Evolutionary conservation across 2,329 filamentous ascomycete genomes (phyloP).

Genomic region (Trichoderma guizhouense): DNA sequence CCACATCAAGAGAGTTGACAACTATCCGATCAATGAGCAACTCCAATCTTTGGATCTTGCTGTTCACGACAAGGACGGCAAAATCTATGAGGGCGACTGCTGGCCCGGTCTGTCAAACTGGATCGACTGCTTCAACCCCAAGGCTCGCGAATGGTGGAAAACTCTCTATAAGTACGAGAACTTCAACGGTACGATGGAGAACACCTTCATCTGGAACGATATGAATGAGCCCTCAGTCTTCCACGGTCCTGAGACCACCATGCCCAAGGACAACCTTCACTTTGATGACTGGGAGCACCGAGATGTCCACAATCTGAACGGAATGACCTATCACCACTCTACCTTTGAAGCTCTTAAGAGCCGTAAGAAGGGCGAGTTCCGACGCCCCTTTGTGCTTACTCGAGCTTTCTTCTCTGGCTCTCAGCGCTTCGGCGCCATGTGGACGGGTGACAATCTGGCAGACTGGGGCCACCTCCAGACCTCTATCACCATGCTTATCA

Average conservation of each 20-base stretch:
- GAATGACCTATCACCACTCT: constrained; percentile 91
- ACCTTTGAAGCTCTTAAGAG: constrained; percentile 81
- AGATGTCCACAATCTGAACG: constrained; percentile 93
- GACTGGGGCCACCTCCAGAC: constrained; percentile 88
- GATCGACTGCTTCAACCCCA: constrained; percentile 95
- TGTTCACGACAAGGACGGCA: constrained; percentile 84
- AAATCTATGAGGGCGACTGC: constrained; percentile 94
- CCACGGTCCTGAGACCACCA: constrained; percentile 95
- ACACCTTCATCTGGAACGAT: constrained; percentile 97
- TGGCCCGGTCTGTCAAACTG: constrained; percentile 97
- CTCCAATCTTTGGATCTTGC: constrained; percentile 80
- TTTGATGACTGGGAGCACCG: constrained; percentile 91
- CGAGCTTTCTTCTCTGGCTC: constrained; percentile 89
- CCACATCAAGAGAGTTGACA: constrained; percentile 88
- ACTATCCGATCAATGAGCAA: constrained; percentile 74
- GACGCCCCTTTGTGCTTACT: constrained; percentile 88
- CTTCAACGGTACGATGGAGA: constrained; percentile 82
- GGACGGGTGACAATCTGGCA: constrained; percentile 97
- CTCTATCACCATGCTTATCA: constrained; percentile 88
- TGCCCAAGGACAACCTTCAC: constrained; percentile 98
- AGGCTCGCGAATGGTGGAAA: constrained; percentile 87
- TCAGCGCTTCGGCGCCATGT: constrained; percentile 91
- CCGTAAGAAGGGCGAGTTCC: constrained; percentile 80
- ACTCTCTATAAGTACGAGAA: constrained; percentile 79
- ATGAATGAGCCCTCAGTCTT: constrained; percentile 99